Evolutionary conservation across 164 flowering plant genomes (phyloP).

Genomic region (Vitis riparia): DNA sequence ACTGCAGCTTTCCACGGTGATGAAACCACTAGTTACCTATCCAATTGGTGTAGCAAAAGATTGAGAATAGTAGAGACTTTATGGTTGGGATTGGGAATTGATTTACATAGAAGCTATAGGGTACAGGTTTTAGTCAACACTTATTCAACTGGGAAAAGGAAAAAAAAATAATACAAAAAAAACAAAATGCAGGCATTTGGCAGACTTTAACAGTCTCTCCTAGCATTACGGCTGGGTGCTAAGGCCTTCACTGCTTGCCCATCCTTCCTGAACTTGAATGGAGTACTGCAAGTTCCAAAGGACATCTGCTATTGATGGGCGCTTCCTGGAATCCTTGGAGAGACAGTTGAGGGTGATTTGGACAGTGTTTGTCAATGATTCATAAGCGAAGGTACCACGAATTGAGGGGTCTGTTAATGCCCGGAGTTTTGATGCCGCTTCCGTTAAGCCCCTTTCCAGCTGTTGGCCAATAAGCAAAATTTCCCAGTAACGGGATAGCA

Average conservation of each 20-base stretch:
- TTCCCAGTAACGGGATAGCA: neutral
- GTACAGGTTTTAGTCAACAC: too few relatives aligned
- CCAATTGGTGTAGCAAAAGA: too few relatives aligned
- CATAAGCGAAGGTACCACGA: constrained; percentile 60
- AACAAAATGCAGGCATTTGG: too few relatives aligned
- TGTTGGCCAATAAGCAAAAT: constrained; percentile 20
- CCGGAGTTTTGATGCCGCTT: constrained; percentile 41
- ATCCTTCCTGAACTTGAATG: constrained; percentile 83
- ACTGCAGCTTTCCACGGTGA: too few relatives aligned
- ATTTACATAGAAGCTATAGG: too few relatives aligned
- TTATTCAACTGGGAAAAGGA: too few relatives aligned
- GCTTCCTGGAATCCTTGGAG: constrained; percentile 39
- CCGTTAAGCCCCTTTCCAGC: constrained; percentile 59
- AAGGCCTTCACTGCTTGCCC: constrained; percentile 70
- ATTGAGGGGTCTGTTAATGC: constrained; percentile 51
- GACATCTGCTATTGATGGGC: constrained; percentile 89
- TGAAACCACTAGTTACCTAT: too few relatives aligned
- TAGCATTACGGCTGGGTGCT: constrained; percentile 23
- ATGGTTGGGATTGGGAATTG: too few relatives aligned
- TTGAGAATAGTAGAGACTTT: too few relatives aligned
- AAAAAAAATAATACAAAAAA: too few relatives aligned
- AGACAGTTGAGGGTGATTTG: constrained; percentile 70
- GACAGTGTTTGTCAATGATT: constrained; percentile 63
- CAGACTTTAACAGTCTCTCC: neutral
- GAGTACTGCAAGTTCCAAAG: constrained; percentile 94